Percentiles rank a stretch among this genome's conserved stretches.
These are phyloP conservation scores for Scheffersomyces segobiensis DNA, from an alignment of 1,139 yeast species.

Conservation along the genomic window DNA sequence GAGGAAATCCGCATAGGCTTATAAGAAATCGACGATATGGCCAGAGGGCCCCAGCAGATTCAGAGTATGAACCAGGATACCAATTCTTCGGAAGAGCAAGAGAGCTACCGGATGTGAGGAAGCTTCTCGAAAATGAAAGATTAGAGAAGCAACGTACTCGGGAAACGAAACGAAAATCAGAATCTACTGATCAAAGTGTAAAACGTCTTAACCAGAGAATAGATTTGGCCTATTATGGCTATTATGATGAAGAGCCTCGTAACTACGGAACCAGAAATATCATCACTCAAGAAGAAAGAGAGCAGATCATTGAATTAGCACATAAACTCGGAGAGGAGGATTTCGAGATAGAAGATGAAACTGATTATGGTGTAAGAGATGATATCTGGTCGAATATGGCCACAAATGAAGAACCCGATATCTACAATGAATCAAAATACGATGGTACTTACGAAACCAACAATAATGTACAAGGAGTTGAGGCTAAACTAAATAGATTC, in stretches of 20 bases:
- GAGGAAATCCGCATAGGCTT: constrained; percentile 9
- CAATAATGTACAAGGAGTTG: neutral
- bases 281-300: neutral
- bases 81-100: constrained; percentile 83
- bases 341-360: neutral
- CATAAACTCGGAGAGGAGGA: neutral
- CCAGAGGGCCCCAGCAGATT: neutral
- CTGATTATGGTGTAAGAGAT: neutral
- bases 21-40: neutral
- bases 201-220: constrained; percentile 18
- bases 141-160: constrained; percentile 15
- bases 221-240: constrained; percentile 46
- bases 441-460: neutral
- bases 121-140: constrained; percentile 39
- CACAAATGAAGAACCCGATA: neutral
- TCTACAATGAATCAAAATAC: neutral
- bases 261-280: neutral
- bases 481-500: constrained; percentile 1
- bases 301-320: neutral
- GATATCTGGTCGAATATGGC: neutral
- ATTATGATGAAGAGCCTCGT: constrained; percentile 27
- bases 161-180: constrained; percentile 5
- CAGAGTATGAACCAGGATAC: constrained; percentile 39
- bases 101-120: constrained; percentile 74
- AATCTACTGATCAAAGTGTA: constrained; percentile 15